A percentile compares a stretch with the other conserved stretches of the same genome.
Conservation (phyloP, 208 protist species). For the Leishmania gerbilli region DNA sequence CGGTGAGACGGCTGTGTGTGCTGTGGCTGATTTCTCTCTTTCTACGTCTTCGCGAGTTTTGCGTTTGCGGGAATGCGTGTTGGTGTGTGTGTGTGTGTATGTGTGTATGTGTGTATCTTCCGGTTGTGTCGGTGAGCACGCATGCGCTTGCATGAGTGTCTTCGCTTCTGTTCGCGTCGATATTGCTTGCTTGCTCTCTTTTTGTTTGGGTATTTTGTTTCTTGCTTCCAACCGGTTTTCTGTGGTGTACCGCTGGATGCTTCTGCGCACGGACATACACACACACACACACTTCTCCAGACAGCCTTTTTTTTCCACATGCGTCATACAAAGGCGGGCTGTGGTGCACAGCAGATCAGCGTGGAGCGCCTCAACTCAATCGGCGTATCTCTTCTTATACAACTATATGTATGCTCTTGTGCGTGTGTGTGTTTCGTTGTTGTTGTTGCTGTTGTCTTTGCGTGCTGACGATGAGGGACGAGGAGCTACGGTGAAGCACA, state of each 20-base stretch:
- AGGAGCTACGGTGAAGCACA: neutral
- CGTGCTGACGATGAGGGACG: neutral
- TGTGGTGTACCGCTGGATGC: neutral
- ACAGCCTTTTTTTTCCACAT: neutral
- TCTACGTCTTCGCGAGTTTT: neutral
- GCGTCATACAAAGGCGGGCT: neutral
- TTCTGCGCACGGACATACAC: neutral
- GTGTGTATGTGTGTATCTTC: neutral
- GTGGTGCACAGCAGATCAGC: neutral
- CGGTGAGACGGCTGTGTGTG: neutral
- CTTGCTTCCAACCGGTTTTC: neutral
- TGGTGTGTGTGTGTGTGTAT: neutral
- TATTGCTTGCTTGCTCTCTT: neutral
- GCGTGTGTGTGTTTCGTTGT: slow-evolving; percentile 6
- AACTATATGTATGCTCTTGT: neutral
- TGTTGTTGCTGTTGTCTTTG: neutral
- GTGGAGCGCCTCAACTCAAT: neutral
- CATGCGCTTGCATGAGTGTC: neutral
- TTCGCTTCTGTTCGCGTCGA: slow-evolving; percentile 3
- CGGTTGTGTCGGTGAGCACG: neutral
- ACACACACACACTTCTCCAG: neutral
- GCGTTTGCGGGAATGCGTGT: neutral
- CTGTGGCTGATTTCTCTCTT: neutral
- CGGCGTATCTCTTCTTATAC: neutral
- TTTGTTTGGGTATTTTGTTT: neutral